Percentiles rank a stretch among this genome's conserved stretches.
phyloP scores from a whole-genome alignment of 2,329 filamentous ascomycete genomes.

The Chrysoporthe cubensis region DNA sequence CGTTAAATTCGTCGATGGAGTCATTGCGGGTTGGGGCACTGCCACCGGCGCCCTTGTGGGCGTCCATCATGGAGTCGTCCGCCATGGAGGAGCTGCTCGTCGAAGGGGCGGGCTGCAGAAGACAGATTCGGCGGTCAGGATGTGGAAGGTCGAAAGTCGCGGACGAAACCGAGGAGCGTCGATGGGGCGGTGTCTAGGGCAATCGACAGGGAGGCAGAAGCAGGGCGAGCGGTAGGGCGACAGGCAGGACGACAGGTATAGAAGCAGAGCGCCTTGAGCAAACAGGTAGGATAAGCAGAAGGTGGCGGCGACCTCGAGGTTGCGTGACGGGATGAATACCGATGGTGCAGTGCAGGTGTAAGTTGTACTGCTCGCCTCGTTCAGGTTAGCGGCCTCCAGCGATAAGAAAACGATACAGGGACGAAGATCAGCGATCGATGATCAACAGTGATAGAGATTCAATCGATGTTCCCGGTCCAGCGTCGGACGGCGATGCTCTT shows the following conservation, averaged over 20 bases:
- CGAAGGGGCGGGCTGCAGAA: neutral
- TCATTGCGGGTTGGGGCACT: conserved; percentile 32
- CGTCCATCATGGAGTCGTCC: conserved; percentile 21
- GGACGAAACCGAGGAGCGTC: neutral
- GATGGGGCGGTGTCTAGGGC: neutral
- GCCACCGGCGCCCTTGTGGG: conserved; percentile 18
- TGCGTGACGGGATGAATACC: conserved; percentile 16
- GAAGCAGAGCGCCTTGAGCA: neutral
- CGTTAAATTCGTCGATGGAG: conserved; percentile 51
- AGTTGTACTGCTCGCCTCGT: conserved; percentile 13
- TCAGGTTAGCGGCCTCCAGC: conserved; percentile 26
- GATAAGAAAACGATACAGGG: neutral
- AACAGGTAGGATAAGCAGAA: conserved; percentile 1
- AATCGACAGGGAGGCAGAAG: neutral
- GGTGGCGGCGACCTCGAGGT: conserved; percentile 17
- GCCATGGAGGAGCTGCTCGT: conserved; percentile 17
- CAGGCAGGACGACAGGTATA: neutral
- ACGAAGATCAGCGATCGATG: neutral
- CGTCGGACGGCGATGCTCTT: neutral
- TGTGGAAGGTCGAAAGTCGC: neutral
- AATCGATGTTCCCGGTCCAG: neutral
- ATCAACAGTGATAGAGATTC: neutral
- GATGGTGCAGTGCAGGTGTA: conserved; percentile 11
- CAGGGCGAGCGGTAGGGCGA: neutral
- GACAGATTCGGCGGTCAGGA: neutral